Conservation (phyloP, 73 alveolate genomes). For the Tetrahymena borealis region DNA sequence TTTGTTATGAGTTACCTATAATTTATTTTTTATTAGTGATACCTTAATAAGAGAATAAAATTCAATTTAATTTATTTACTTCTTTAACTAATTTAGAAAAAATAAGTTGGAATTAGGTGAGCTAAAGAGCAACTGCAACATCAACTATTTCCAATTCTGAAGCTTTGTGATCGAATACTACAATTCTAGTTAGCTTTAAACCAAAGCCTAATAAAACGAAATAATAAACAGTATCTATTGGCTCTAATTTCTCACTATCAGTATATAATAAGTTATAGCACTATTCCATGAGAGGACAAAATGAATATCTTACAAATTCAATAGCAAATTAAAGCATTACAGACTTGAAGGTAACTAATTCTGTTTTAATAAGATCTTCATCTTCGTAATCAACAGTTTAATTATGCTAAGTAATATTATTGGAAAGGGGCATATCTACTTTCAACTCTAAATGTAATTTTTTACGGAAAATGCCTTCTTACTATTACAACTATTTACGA, state of each 20-base stretch:
- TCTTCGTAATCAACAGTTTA: constrained; percentile 9
- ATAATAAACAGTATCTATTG: constrained; percentile 54
- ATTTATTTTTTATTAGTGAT: neutral
- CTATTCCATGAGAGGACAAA: constrained; percentile 48
- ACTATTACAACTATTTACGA: neutral
- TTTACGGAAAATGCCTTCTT: constrained; percentile 6
- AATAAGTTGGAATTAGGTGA: constrained; percentile 47
- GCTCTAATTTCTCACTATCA: constrained; percentile 47
- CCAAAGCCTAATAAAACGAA: constrained; percentile 52
- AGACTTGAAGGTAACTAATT: constrained; percentile 11
- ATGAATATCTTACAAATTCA: constrained; percentile 58
- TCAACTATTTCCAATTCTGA: constrained; percentile 34
- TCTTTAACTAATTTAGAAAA: constrained; percentile 46
- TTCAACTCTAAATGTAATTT: neutral
- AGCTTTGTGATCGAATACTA: neutral
- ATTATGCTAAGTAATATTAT: constrained; percentile 7
- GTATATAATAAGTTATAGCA: constrained; percentile 46
- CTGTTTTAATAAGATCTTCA: constrained; percentile 14
- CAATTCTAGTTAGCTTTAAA: constrained; percentile 45
- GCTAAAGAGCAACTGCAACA: constrained; percentile 52
- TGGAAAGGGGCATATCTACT: constrained; percentile 5
- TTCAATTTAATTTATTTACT: neutral
- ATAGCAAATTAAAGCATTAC: constrained; percentile 19
- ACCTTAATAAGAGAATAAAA: neutral
- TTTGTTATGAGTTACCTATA: constrained; percentile 1